phyloP scores from a whole-genome alignment of 352 stramenopile genomes.

The Phytophthora pistaciae region DNA sequence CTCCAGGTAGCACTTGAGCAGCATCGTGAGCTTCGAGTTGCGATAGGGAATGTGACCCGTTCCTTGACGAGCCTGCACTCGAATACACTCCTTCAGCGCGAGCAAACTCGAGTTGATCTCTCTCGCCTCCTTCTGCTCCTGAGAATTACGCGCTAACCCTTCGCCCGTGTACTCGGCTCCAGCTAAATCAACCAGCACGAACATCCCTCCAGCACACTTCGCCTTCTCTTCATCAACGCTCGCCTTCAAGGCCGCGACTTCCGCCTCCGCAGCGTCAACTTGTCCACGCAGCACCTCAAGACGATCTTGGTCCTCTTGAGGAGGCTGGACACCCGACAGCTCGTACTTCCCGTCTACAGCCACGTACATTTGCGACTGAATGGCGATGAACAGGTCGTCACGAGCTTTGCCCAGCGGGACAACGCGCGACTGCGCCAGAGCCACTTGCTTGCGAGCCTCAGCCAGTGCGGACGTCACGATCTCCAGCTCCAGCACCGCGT shows the following conservation, averaged over 20 bases:
- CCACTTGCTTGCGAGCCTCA: slow-evolving; percentile 37
- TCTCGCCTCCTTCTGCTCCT: slow-evolving; percentile 31
- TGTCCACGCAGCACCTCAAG: slow-evolving; percentile 32
- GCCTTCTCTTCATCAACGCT: slow-evolving; percentile 23
- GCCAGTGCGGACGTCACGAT: slow-evolving; percentile 53
- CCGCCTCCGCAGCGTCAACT: slow-evolving; percentile 29
- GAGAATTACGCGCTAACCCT: slow-evolving; percentile 33
- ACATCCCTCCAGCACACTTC: slow-evolving; percentile 33
- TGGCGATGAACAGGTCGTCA: slow-evolving; percentile 58
- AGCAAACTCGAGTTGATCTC: slow-evolving; percentile 62
- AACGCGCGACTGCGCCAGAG: slow-evolving; percentile 42
- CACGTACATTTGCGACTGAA: slow-evolving; percentile 51
- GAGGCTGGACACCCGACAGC: slow-evolving; percentile 5
- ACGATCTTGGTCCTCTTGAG: slow-evolving; percentile 31
- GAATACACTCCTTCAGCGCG: slow-evolving; percentile 62
- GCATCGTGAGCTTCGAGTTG: slow-evolving; percentile 61
- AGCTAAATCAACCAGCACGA: slow-evolving; percentile 64
- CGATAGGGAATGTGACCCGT: slow-evolving; percentile 39
- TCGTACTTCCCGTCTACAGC: slow-evolving; percentile 43
- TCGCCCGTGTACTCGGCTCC: slow-evolving; percentile 67
- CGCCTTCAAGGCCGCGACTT: slow-evolving; percentile 26
- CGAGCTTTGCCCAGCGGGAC: slow-evolving; percentile 57
- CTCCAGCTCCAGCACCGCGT: slow-evolving; percentile 65
- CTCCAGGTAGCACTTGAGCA: slow-evolving; percentile 48
- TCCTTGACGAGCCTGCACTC: slow-evolving; percentile 28